Evolutionary conservation across 2,329 filamentous ascomycete species (phyloP), one percentile per base, ranked within the genome.

Genomic region (Orbilia blumenaviensis): DNA sequence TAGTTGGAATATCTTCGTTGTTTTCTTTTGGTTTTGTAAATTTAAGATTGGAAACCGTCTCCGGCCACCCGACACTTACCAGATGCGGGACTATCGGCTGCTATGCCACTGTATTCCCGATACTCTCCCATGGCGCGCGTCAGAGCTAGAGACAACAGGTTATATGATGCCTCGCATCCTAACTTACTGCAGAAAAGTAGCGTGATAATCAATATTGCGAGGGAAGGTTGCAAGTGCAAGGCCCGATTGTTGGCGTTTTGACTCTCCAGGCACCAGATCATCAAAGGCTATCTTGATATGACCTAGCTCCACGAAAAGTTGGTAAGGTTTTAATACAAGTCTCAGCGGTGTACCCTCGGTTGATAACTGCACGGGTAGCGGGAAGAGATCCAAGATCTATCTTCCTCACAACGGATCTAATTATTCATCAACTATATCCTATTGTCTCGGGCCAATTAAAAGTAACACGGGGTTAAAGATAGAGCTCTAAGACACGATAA

Each of bases 371-470:
- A n/a, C n/a, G n/a, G n/a, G n/a, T n/a, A n/a, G n/a, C n/a, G n/a
- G n/a, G n/a, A n/a, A n/a, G n/a, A n/a, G n/a, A n/a, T n/a, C n/a
- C n/a, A n/a, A n/a, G n/a, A n/a, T n/a, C n/a, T n/a, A n/a, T n/a
- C n/a, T n/a, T n/a, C n/a, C n/a, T n/a, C n/a, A n/a, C n/a, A n/a
- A n/a, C n/a, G n/a, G 52, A 25, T n/a, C 16, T 56, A 10, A 25
- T 16, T 36, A 16, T 2, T 56, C 52, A 4, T 18, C 18, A 34
- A 56, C 32, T 29, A 56, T 25, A 25, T 12, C 16, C 29, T 9
- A 56, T 38, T 62, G 56, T 56, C 46, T 63, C 36, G 18, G 41
- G 18, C 32, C 36, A 62, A 44, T 56, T 62, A 62, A 44, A 63
- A 34, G 46, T 56, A 60, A 56, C 32, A 62, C 36, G 38, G 36